These are phyloP conservation scores for Cucumis variabilis DNA, from an alignment of 331 rosid genomes.

Conservation along the genomic window DNA sequence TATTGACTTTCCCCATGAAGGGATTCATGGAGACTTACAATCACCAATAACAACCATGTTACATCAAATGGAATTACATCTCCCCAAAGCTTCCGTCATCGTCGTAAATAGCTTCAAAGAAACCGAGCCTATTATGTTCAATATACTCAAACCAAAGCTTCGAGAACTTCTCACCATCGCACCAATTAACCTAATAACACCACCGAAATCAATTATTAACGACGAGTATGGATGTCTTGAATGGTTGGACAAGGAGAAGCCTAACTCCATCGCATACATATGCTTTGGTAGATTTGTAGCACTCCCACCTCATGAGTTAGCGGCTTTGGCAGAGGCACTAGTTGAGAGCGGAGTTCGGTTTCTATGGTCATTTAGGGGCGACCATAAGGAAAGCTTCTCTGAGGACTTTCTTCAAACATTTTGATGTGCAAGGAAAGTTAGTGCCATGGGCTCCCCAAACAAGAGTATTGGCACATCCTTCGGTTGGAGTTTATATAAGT, in stretches of 20 bases:
- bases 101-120: conserved; percentile 1
- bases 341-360: neutral
- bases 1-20: neutral
- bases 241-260: conserved; percentile 8
- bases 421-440: neutral
- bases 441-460: conserved; percentile 23
- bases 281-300: neutral
- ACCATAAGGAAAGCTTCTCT: neutral
- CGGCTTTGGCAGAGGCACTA: neutral
- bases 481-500: neutral
- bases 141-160: neutral
- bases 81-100: neutral
- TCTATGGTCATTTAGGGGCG: neutral
- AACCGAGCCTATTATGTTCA: neutral
- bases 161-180: neutral
- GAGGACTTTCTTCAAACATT: neutral
- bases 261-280: neutral
- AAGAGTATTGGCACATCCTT: neutral
- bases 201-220: neutral
- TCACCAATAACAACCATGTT: neutral
- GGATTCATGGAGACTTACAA: neutral
- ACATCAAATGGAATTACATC: neutral
- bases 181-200: neutral
- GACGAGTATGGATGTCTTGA: neutral
- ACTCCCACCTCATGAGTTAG: neutral